A percentile compares a stretch with the other conserved stretches of the same genome.
These are phyloP conservation scores for Ascodesmis nigricans DNA, from an alignment of 495 filamentous ascomycete species.

Conservation along the genomic window DNA sequence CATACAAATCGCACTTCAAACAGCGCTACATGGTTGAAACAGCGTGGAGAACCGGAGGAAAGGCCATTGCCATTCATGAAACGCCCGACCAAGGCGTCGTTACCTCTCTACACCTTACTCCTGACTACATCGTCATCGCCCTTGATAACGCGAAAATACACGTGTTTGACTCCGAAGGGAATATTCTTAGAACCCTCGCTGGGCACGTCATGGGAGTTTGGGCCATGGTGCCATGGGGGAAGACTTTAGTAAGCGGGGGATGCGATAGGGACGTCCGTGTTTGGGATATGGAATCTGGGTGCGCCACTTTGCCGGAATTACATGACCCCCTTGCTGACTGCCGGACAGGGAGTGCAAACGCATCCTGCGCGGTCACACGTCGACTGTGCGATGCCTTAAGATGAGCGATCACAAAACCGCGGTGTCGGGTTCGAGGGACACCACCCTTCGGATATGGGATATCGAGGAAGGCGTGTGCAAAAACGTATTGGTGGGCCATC, in stretches of 20 bases:
- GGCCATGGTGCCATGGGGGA: slow-evolving; percentile 98
- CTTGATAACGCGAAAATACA: slow-evolving; percentile 97
- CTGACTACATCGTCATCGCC: slow-evolving; percentile 91
- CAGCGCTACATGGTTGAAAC: slow-evolving; percentile 92
- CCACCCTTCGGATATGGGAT: slow-evolving; percentile 88
- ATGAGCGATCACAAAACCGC: slow-evolving; percentile 87
- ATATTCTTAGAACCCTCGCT: slow-evolving; percentile 66
- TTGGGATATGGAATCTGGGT: slow-evolving; percentile 95
- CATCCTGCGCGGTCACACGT: slow-evolving; percentile 79
- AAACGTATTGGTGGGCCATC: slow-evolving; percentile 84
- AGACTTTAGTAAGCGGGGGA: slow-evolving; percentile 83
- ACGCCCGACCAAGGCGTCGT: slow-evolving; percentile 92
- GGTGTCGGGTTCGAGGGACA: slow-evolving; percentile 89
- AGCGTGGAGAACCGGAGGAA: slow-evolving; percentile 79
- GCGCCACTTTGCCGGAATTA: slow-evolving; percentile 27
- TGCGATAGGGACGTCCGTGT: slow-evolving; percentile 93
- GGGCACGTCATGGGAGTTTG: slow-evolving; percentile 98
- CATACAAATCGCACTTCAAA: slow-evolving; percentile 92
- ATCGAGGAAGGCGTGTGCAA: slow-evolving; percentile 64
- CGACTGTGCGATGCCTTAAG: slow-evolving; percentile 88
- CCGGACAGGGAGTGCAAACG: slow-evolving; percentile 42
- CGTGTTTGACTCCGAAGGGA: slow-evolving; percentile 81
- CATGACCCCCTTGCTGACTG: too few species aligned
- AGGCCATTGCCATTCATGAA: slow-evolving; percentile 56
- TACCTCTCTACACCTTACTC: slow-evolving; percentile 79